Evolutionary conservation across 164 flowering plant species (phyloP), one percentile per base, ranked within the genome.

Genomic region (Santalum album): DNA sequence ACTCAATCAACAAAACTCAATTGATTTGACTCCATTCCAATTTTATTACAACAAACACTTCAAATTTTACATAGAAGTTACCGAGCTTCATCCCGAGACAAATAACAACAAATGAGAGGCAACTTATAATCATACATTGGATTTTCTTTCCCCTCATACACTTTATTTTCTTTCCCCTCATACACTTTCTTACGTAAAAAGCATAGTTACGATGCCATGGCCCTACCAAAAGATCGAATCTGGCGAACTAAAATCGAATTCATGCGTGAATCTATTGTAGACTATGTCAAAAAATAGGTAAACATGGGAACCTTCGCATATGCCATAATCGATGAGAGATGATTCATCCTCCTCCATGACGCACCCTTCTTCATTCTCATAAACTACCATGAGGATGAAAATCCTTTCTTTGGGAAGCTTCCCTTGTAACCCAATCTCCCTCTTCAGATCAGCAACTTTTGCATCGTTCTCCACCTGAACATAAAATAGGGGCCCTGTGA

Each of bases 401-500:
- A n/a, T n/a, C n/a, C 79, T 66, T 12, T 71, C 74, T 3, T 6
- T 4, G 5, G 83, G 79, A 6, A 78, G 65, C 20, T 70, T 61
- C 39, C 72, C 65, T 51, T 72, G 77, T 3, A 67, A 54, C 18
- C 20, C 79, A 14, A 81, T 78, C 53, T 68, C 73, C 18, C 53
- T 54, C 60, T 74, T 76, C 1, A 76, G 67, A 56, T 81, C 81
- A 15, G 51, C 71, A 3, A 81, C 64, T 0, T 72, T 76, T 1
- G 79, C 75, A 51, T 74, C 70, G 1, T 65, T 55, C 18, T 38
- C 71, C 2, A 78, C 64, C 25, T 74, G 54, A 16, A 78, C 44
- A 49, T 62, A 63, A 66, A 78, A 76, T 0, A 76, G 45, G 1
- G 19, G 54, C n/a, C 83, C 83, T 21, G 86, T 78, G 56, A 78